Evolutionary conservation across 2,329 filamentous ascomycete genomes (phyloP).

Genomic region (Ramularia collo-cygni): DNA sequence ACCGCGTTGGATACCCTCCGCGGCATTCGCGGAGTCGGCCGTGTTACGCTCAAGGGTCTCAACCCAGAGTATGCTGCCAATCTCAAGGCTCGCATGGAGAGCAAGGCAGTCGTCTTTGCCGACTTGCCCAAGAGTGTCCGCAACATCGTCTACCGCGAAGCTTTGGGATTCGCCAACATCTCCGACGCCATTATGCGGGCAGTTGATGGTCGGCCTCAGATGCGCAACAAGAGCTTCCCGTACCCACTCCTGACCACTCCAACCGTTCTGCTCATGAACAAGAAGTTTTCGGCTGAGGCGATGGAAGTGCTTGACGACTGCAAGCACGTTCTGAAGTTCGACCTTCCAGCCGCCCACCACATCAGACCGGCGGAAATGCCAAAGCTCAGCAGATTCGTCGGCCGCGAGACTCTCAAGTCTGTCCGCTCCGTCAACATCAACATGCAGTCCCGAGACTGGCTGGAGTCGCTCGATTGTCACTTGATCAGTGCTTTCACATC

Average conservation of each 20-base stretch:
- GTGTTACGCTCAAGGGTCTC: slow-evolving; percentile 22
- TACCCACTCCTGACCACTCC: slow-evolving; percentile 23
- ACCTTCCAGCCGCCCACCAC: slow-evolving; percentile 11
- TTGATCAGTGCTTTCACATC: slow-evolving; percentile 12
- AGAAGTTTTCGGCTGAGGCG: slow-evolving; percentile 29
- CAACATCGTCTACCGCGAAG: slow-evolving; percentile 24
- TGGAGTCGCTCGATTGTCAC: slow-evolving; percentile 16
- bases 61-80: slow-evolving; percentile 16
- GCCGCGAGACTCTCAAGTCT: slow-evolving; percentile 14
- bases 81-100: slow-evolving; percentile 22
- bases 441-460: slow-evolving; percentile 24
- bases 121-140: slow-evolving; percentile 24
- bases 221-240: slow-evolving; percentile 2
- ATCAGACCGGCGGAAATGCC: slow-evolving; percentile 2
- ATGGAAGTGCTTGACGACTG: slow-evolving; percentile 18
- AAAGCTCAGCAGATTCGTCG: slow-evolving; percentile 19
- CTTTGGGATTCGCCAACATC: slow-evolving; percentile 20
- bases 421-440: slow-evolving; percentile 19
- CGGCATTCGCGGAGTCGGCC: slow-evolving; percentile 17
- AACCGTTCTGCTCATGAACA: slow-evolving; percentile 30
- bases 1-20: slow-evolving; percentile 12
- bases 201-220: slow-evolving; percentile 15
- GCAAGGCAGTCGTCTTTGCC: slow-evolving; percentile 14
- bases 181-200: slow-evolving; percentile 11
- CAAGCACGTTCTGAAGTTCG: slow-evolving; percentile 24